Percentiles rank a stretch among this genome's conserved stretches.
Conservation (phyloP, 108 stramenopile species). For the Nitzschia inconspicua region DNA sequence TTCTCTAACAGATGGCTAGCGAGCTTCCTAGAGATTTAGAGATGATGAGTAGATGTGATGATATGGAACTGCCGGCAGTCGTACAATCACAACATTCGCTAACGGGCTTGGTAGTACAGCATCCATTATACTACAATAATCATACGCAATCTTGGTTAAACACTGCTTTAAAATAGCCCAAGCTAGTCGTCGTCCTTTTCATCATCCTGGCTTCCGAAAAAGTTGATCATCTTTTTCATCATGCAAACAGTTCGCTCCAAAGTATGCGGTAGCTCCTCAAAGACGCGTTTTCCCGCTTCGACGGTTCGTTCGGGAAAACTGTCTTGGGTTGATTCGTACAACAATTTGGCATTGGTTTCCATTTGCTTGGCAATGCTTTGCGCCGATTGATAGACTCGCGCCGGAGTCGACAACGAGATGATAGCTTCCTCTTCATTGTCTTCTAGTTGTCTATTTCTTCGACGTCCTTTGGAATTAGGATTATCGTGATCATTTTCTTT, state of each 20-base stretch:
- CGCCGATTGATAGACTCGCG: slow-evolving; percentile 4
- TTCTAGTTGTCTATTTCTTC: not conserved
- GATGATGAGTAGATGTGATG: too few species aligned
- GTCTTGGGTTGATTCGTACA: slow-evolving; percentile 29
- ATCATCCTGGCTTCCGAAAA: not conserved
- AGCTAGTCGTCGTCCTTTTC: not conserved
- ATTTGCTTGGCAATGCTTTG: slow-evolving; percentile 21
- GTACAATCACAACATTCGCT: too few species aligned
- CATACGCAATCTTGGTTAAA: too few species aligned
- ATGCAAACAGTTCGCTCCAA: slow-evolving; percentile 21
- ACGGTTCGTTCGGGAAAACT: slow-evolving; percentile 23
- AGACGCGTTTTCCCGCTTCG: slow-evolving; percentile 16
- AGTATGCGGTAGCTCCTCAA: slow-evolving; percentile 29
- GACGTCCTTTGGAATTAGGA: not conserved
- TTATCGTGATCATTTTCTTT: not conserved
- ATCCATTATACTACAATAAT: too few species aligned
- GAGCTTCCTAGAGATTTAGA: too few species aligned
- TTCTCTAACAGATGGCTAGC: too few species aligned
- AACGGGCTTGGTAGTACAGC: too few species aligned
- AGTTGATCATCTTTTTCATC: slow-evolving; percentile 20
- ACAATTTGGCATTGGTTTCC: slow-evolving; percentile 27
- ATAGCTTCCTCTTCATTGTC: not conserved
- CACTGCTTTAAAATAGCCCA: too few species aligned
- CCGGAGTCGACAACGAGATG: not conserved
- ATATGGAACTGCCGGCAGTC: too few species aligned